Evolutionary conservation across 768 basidiomycete species (phyloP), one percentile per base, ranked within the genome.

Genomic region (Phaeotremella fagi): DNA sequence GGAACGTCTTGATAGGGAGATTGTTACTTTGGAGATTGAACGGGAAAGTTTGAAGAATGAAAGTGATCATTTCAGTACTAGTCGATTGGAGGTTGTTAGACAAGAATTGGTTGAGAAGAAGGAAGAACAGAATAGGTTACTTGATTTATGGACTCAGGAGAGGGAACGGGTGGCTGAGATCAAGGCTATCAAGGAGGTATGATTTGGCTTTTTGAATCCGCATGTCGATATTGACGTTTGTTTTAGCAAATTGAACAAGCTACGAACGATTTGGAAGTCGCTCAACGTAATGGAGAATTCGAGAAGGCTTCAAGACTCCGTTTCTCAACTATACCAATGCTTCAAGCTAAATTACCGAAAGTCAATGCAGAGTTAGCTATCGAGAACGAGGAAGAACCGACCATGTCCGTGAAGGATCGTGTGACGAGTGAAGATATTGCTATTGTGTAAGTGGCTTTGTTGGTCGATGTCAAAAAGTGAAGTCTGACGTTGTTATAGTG

Each of bases 351-450:
- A 74, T 80, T 90, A 11, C 90, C 87, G 0, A 76, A 77, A 33
- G 79, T 80, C 33, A 68, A 68, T 14, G 79, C 78, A 31, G 66
- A 74, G 52, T 49, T 64, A 50, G 64, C 57, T 31, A 80, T 79
- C 37, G 80, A 80, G n/a, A 79, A 75, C n/a, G 72, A 80, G 51
- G 76, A 78, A 28, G 79, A 58, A 27, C 71, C 80, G 20, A 77
- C 77, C 15, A 81, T 82, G 28, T 86, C 87, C 81, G 77, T 92
- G 28, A 84, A 90, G 60, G 90, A 91, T 57, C 79, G 88, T 35
- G 88, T 95, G 6, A 90, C 87, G 5, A 85, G 85, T n/a, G 84
- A 83, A 62, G 89, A 92, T 71, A 91, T 94, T 45, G 83, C 90
- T 1, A 79, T 87, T 2, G 90, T 92, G 64, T 66, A 36, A 62